Base-by-base conservation (phyloP, 805 yeast genomes). In the Wickerhamiella lipophila region DNA sequence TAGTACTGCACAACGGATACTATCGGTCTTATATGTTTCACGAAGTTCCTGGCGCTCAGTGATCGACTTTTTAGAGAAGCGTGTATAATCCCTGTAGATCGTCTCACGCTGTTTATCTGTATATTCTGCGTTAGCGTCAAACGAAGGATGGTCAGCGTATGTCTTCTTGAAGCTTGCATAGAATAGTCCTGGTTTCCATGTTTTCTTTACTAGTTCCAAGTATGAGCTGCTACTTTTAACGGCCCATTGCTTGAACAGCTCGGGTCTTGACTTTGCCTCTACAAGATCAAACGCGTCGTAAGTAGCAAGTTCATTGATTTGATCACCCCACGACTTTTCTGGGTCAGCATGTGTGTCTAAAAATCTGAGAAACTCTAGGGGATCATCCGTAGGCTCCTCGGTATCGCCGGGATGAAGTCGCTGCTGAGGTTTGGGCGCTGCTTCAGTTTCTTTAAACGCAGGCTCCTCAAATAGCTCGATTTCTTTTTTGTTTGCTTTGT, bases 221-320 rank as follows among this genome's bases (percentile, higher is more conserved):
- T 57, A 69, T 47, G 38, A 39, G 21, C 41, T 45, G 51, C 19
- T 23, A 42, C 47, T 51, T 13, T 47, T 52, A 22, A 50, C 47
- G 2, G 64, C 58, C 82, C 83, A 77, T 23, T 62, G 57, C 39
- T 73, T 71, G 56, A 71, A 78, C 1, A 69, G 54, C 1, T 58
- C 63, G 45, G 62, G 64, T 30, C 79, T 60, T 7, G 57, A 56
- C 16, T 58, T 52, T 22, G 64, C 57, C 6, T 63, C 62, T 16
- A 74, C 50, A 1, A 51, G 48, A 21, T 63, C 59, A 55, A 67
- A 76, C 11, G 68, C 53, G 3, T 71, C 68, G 51, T 76, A 77
- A n/a, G 63, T 52, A 0, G 67, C 61, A 0, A 77, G 53, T 45
- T 64, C 65, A 11, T 58, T 54, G 9, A 70, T 60, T 57, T 75